Conservation (phyloP, 1,284 basidiomycete genomes). For the Sporisorium sorghi region DNA sequence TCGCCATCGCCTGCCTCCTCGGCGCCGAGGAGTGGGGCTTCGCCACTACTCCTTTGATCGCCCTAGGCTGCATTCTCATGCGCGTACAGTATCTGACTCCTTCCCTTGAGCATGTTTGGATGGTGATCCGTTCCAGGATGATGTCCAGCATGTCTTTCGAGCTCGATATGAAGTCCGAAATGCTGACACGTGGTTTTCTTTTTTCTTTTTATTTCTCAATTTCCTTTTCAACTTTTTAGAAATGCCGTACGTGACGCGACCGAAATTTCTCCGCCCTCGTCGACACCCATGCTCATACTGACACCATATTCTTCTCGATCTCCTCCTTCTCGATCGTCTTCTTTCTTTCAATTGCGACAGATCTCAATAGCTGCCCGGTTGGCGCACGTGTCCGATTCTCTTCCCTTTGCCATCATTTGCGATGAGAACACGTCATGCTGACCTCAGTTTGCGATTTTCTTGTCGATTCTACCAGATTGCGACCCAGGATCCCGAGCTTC, state of each 20-base stretch:
- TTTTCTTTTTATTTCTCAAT: conserved; percentile 3
- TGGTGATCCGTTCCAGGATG: not conserved
- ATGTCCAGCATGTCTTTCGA: no score
- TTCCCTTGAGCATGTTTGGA: not conserved
- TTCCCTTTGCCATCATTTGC: no score
- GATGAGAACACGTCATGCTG: no score
- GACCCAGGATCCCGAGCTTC: conserved; percentile 64
- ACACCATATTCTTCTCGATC: conserved; percentile 15
- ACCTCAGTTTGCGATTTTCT: no score
- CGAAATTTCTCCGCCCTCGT: not conserved
- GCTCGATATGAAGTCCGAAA: not conserved
- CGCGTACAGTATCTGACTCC: not conserved
- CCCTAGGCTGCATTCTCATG: conserved; percentile 66
- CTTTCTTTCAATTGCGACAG: not conserved
- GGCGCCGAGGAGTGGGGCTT: conserved; percentile 67
- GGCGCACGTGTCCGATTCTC: conserved; percentile 8
- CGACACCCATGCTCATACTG: not conserved
- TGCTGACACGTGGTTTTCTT: conserved; percentile 65
- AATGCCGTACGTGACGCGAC: conserved; percentile 7
- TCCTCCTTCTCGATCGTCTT: not conserved
- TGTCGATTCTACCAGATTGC: conserved; percentile 30
- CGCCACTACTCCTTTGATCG: conserved; percentile 65
- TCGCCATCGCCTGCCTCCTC: conserved; percentile 64
- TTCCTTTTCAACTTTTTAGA: not conserved
- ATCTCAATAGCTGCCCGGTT: conserved; percentile 60